phyloP scores from a whole-genome alignment of 2,329 filamentous ascomycete genomes.

The Berkeleyomyces basicola region DNA sequence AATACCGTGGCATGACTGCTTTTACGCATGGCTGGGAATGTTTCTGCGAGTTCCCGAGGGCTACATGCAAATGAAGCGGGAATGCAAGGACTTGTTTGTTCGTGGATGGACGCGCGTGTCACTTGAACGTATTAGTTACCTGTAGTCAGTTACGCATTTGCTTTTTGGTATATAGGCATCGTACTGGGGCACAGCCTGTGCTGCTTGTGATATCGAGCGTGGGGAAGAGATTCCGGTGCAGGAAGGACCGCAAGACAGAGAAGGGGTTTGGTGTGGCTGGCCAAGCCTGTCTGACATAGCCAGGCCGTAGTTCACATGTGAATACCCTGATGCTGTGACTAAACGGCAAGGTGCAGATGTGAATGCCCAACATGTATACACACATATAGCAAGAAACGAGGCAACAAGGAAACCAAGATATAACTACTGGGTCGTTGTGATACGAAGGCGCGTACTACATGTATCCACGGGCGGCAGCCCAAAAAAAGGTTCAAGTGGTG shows the following conservation, averaged over 20 bases:
- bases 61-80: not conserved
- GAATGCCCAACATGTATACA: not conserved
- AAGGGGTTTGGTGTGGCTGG: too few species aligned
- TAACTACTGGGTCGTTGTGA: not conserved
- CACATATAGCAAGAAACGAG: not conserved
- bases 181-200: too few species aligned
- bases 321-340: not conserved
- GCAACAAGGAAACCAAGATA: not conserved
- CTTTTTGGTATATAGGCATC: too few species aligned
- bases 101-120: too few species aligned
- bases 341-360: not conserved
- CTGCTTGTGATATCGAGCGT: too few species aligned
- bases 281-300: too few species aligned
- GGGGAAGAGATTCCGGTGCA: too few species aligned
- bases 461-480: not conserved
- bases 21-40: not conserved
- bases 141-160: too few species aligned
- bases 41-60: not conserved
- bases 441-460: not conserved
- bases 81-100: not conserved
- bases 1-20: not conserved
- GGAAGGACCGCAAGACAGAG: too few species aligned
- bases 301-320: too few species aligned
- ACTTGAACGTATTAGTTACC: too few species aligned
- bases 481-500: not conserved